Evolutionary conservation across 73 alveolate species (phyloP).

Genomic region (Paraurostyla sp.): DNA sequence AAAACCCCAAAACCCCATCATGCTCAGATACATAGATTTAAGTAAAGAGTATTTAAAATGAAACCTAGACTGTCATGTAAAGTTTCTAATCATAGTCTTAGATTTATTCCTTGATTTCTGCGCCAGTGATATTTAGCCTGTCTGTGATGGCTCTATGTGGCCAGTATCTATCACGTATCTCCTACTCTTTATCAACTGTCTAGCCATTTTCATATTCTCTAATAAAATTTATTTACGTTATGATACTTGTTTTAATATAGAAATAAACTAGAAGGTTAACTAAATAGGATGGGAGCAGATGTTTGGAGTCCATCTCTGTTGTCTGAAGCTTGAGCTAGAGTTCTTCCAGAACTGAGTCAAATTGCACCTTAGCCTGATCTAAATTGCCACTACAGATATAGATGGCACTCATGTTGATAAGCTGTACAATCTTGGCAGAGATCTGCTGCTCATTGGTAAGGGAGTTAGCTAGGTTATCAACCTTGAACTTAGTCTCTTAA

Average conservation of each 20-base stretch:
- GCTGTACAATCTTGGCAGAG: neutral
- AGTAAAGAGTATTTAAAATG: too few relatives aligned
- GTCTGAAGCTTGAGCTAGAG: constrained; percentile 38
- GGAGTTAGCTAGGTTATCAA: constrained; percentile 35
- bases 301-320: constrained; percentile 32
- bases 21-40: too few relatives aligned
- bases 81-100: constrained; percentile 54
- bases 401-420: constrained; percentile 35
- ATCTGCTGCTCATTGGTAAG: neutral
- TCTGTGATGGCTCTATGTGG: constrained; percentile 15
- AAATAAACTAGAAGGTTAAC: constrained; percentile 38
- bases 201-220: constrained; percentile 58
- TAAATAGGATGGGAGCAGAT: constrained; percentile 27
- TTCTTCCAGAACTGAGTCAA: constrained; percentile 44
- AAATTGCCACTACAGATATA: constrained; percentile 13
- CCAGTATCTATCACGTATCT: constrained; percentile 53
- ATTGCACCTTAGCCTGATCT: constrained; percentile 20
- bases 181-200: constrained; percentile 48
- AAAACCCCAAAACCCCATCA: too few relatives aligned
- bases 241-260: constrained; percentile 59
- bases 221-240: too few relatives aligned
- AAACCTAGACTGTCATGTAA: too few relatives aligned
- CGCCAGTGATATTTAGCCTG: constrained; percentile 8
- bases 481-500: neutral
- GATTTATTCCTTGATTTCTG: constrained; percentile 23